Conservation (phyloP, 345 rosid genomes). For the Eucalyptus paniculata region DNA sequence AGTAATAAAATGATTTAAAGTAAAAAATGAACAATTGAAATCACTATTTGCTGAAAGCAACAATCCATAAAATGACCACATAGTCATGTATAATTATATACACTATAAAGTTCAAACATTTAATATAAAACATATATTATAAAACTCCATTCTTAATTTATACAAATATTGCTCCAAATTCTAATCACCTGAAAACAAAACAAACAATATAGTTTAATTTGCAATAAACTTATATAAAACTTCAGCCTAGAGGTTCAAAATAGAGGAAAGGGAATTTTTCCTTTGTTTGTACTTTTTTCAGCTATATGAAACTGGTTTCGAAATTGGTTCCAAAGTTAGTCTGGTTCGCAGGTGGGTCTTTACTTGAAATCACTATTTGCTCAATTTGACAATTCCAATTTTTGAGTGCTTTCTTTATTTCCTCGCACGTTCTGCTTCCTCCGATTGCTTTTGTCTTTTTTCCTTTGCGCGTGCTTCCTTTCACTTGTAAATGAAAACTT, state of each 20-base stretch:
- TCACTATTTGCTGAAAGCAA: not conserved
- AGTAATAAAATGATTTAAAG: too few relatives aligned
- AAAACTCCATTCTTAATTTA: not conserved
- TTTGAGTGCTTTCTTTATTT: not conserved
- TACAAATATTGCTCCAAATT: too few relatives aligned
- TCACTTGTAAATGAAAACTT: not conserved
- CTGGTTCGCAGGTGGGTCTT: not conserved
- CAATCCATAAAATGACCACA: not conserved
- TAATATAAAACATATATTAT: too few relatives aligned
- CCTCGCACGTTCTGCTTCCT: not conserved
- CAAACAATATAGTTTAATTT: too few relatives aligned
- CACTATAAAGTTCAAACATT: not conserved
- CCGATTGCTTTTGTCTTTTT: not conserved
- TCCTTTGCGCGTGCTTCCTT: too few relatives aligned
- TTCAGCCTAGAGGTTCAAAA: not conserved
- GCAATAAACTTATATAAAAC: not conserved
- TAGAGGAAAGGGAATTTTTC: too few relatives aligned
- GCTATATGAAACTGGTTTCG: not conserved
- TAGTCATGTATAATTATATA: too few relatives aligned
- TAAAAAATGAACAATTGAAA: not conserved
- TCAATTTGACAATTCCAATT: too few relatives aligned
- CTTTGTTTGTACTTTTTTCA: not conserved
- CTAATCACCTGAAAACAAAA: not conserved
- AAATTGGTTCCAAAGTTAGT: not conserved
- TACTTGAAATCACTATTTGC: not conserved